Evolutionary conservation across 2,329 filamentous ascomycete species (phyloP).

Genomic region (Clarireedia hainanense): DNA sequence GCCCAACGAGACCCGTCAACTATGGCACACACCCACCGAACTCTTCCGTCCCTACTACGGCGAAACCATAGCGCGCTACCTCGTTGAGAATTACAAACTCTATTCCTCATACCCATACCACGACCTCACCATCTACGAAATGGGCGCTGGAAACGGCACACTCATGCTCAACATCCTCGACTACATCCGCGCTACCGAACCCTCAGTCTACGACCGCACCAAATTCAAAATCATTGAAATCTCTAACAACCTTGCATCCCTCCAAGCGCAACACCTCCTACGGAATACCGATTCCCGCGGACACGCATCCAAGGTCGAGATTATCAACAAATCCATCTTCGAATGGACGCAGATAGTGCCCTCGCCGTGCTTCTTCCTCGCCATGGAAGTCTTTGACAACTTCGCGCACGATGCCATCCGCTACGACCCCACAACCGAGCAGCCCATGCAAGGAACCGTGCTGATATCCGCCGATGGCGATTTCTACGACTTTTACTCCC

Average conservation of each 20-base stretch:
- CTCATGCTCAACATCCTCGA: slow-evolving; percentile 98
- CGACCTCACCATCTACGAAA: slow-evolving; percentile 96
- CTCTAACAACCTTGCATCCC: slow-evolving; percentile 66
- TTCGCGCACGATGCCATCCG: slow-evolving; percentile 92
- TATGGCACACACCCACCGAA: slow-evolving; percentile 98
- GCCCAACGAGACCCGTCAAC: slow-evolving; percentile 65
- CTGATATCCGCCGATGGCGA: slow-evolving; percentile 79
- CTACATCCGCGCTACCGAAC: slow-evolving; percentile 83
- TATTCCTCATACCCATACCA: slow-evolving; percentile 90
- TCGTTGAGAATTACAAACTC: slow-evolving; percentile 93
- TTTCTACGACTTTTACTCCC: slow-evolving; percentile 90
- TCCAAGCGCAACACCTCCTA: slow-evolving; percentile 67
- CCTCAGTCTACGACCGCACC: slow-evolving; percentile 87
- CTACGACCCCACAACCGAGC: slow-evolving; percentile 74
- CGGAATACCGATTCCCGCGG: slow-evolving; percentile 60
- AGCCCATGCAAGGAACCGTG: slow-evolving; percentile 81
- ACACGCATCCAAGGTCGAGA: slow-evolving; percentile 80
- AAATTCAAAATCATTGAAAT: slow-evolving; percentile 97
- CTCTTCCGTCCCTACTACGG: slow-evolving; percentile 95
- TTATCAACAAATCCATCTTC: slow-evolving; percentile 91
- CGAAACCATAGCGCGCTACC: slow-evolving; percentile 91
- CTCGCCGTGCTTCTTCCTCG: slow-evolving; percentile 92
- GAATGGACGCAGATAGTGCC: slow-evolving; percentile 87
- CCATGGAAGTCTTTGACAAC: slow-evolving; percentile 97
- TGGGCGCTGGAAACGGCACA: slow-evolving; percentile 94